Base-by-base conservation (phyloP, 2,329 filamentous ascomycete genomes). In the Pyricularia grisea region DNA sequence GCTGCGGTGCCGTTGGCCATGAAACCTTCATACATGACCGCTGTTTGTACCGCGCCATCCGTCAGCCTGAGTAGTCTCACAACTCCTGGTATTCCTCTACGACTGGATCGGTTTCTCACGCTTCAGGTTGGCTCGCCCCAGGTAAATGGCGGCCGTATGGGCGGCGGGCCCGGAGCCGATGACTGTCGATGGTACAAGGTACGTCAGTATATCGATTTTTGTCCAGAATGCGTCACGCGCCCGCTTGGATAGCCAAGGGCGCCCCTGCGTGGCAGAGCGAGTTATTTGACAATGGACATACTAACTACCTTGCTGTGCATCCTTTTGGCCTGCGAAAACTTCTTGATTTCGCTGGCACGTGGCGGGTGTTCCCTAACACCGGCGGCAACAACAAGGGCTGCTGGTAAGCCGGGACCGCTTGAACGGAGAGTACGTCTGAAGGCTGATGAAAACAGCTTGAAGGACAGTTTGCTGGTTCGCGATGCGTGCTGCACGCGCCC, bases 21-120 rank as follows among this genome's bases (percentile, higher is more conserved):
- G 87, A 99, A 97, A 74, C 95, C 95, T 83, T 99, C 95, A 79
- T 98, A 99, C 74, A 99, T 86, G 72, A 97, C 92, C 72, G 95
- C 88, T 88, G 71, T 28, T 14, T 17, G 10, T 65, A 36, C 3
- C 68, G 23, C 25, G 66, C 70, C 66, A 69, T 71, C 66, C 28
- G 60, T 63, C 60, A 63, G 60, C 14, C 25, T 28, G 0, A 20
- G 23, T 63, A 27, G 17, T 63, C 6, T 31, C 12, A 20, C 60
- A 11, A 28, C 60, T 9, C 25, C 14, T 28, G 60, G 20, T 63
- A 30, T 30, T 14, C 25, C 60, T 6, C 10, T 30, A 27, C 20
- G 27, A 28, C 60, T 17, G 25, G 60, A 28, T 12, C 60, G 3
- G n/a, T 3, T 58, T 80, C 85, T 78, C 77, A 89, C 86, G 95